These are phyloP conservation scores for Phoma sp. DNA, from an alignment of 2,329 filamentous ascomycete species.

Conservation along the genomic window DNA sequence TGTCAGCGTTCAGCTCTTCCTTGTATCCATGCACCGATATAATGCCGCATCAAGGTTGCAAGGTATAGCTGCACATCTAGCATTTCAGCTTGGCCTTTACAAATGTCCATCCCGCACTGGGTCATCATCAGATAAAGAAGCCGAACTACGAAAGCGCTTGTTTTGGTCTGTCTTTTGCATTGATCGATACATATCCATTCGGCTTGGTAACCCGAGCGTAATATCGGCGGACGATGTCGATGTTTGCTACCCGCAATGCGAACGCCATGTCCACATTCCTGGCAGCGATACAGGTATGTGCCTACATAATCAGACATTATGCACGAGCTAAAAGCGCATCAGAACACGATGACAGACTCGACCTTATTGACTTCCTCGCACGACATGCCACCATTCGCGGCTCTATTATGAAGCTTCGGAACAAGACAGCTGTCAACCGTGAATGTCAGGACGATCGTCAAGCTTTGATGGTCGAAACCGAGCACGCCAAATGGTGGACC, in stretches of 20 bases:
- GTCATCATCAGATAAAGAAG: conserved; percentile 16
- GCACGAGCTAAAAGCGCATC: too few relatives aligned
- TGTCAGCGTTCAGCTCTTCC: conserved; percentile 33
- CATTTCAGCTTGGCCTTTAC: conserved; percentile 29
- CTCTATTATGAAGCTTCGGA: conserved; percentile 32
- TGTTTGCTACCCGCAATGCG: conserved; percentile 33
- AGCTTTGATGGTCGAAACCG: conserved; percentile 28
- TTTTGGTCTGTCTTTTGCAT: conserved; percentile 38
- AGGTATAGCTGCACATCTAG: conserved; percentile 29
- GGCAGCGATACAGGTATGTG: background rate
- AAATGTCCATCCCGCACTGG: conserved; percentile 22
- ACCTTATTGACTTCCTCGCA: conserved; percentile 33
- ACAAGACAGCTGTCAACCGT: conserved; percentile 16
- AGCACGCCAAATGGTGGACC: conserved; percentile 39
- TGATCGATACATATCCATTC: conserved; percentile 34
- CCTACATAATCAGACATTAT: too few relatives aligned
- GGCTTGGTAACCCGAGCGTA: conserved; percentile 30
- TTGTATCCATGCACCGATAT: conserved; percentile 35
- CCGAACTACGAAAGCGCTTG: conserved; percentile 31
- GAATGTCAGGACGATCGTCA: conserved; percentile 17
- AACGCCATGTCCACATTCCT: background rate
- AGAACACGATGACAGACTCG: conserved; percentile 27
- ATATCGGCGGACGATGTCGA: conserved; percentile 30
- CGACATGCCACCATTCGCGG: conserved; percentile 32
- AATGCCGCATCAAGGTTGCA: conserved; percentile 35